Evolutionary conservation across 139 green algal genomes (phyloP).

Genomic region (Asterochloris sp.): DNA sequence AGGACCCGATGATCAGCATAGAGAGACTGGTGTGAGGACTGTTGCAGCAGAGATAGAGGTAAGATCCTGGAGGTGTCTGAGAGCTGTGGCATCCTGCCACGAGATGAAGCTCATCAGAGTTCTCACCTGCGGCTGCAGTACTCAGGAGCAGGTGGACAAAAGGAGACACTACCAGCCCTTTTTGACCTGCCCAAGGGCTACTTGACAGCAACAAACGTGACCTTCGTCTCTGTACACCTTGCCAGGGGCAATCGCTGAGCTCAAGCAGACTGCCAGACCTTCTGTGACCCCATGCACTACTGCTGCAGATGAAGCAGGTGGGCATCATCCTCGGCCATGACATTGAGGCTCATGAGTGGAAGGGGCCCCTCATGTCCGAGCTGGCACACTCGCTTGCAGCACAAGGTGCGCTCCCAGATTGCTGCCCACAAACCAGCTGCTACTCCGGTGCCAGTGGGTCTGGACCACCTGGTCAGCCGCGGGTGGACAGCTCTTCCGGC

Average conservation of each 20-base stretch:
- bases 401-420: slow-evolving; percentile 28
- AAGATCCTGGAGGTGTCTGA: not conserved
- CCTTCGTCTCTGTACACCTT: not conserved
- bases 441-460: no score
- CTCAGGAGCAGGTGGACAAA: slow-evolving; percentile 5
- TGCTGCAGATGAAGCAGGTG: slow-evolving; percentile 37
- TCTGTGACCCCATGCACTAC: not conserved
- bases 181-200: slow-evolving; percentile 47
- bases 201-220: slow-evolving; percentile 31
- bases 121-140: no score
- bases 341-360: slow-evolving; percentile 49
- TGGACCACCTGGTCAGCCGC: no score
- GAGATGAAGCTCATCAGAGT: no score
- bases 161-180: slow-evolving; percentile 27
- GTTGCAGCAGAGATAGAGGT: no score
- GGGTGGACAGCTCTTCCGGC: no score
- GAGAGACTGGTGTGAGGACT: no score
- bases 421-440: not conserved
- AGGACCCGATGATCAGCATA: no score
- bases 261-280: not conserved
- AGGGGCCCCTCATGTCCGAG: slow-evolving; percentile 43
- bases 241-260: not conserved
- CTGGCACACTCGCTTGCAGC: slow-evolving; percentile 39
- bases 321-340: slow-evolving; percentile 68
- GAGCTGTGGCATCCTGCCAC: slow-evolving; percentile 18